Evolutionary conservation across 495 filamentous ascomycete genomes (phyloP), one percentile per base, ranked within the genome.

Genomic region (Gamarada debralockiae): DNA sequence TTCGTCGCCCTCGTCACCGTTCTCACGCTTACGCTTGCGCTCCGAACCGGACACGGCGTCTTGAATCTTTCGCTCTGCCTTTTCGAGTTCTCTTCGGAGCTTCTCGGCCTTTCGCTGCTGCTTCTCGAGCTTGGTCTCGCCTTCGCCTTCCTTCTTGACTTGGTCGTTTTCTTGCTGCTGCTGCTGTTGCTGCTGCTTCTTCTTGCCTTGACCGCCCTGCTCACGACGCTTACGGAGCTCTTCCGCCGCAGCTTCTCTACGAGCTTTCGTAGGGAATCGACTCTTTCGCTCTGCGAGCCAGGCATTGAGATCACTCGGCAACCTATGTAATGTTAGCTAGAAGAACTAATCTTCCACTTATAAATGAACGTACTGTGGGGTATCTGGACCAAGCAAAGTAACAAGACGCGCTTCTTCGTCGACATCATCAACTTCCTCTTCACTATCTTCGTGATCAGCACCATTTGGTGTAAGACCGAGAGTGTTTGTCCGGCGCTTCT

Each of bases 251-350:
- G 69, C 70, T 27, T 73, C 72, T 53, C 77, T 68, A 39, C 84
- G 79, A 48, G 80, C 79, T 65, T 81, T 77, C 0, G 90, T 95
- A 3, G 91, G 91, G 63, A 76, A 96, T 15, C 81, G 81, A 58
- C 83, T 85, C 60, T 78, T 84, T 20, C 91, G 82, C 64, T 93
- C 89, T 36, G 80, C 82, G 50, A 95, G 82, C 87, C 89, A 96
- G 17, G 82, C 80, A 12, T 79, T 77, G 50, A 95, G 76, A 50
- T 95, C 90, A n/a, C 79, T 70, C 3, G 77, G 64, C 20, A 67
- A 80, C 65, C 71, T 86, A 69, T 37, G 4, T 8, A 56, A 25
- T 48, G 60, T 63, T 59, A 63, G 60, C 56, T 53, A 63, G 50
- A 59, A 63, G 53, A 59, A 57, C 52, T 59, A 63, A 57, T 56